Percentiles rank a stretch among this genome's conserved stretches.
These are phyloP conservation scores for Fragosphaeria purpurea DNA, from an alignment of 2,329 filamentous ascomycete genomes.

Conservation along the genomic window DNA sequence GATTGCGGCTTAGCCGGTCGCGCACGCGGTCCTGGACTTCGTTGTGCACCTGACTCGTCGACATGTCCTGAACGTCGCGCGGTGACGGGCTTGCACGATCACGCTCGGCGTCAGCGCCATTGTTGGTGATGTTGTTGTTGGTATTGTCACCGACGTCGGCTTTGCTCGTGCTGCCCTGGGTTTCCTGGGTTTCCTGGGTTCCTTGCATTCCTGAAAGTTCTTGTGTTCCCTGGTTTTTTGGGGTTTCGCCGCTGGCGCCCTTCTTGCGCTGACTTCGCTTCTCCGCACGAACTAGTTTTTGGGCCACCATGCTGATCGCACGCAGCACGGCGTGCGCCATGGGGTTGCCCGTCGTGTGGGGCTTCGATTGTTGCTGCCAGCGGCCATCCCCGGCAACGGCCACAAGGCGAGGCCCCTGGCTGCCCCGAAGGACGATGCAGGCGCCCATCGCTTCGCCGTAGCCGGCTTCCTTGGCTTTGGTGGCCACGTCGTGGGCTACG, in stretches of 20 bases:
- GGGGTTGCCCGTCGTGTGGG: constrained; percentile 51
- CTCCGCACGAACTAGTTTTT: constrained; percentile 50
- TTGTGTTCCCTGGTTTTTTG: too few species aligned
- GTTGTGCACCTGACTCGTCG: constrained; percentile 11
- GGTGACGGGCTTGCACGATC: too few species aligned
- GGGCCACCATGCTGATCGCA: constrained; percentile 73
- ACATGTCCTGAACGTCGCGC: not conserved
- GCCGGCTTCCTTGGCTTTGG: constrained; percentile 44
- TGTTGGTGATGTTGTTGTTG: too few species aligned
- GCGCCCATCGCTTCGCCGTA: constrained; percentile 63
- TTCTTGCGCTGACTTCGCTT: constrained; percentile 22
- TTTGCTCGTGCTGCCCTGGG: not conserved
- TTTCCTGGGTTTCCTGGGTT: constrained; percentile 15
- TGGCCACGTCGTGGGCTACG: constrained; percentile 54
- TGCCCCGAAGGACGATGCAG: constrained; percentile 58
- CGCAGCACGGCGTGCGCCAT: constrained; percentile 71
- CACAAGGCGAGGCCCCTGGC: constrained; percentile 45
- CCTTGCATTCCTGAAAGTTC: not conserved
- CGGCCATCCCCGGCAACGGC: constrained; percentile 69
- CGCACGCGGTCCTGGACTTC: constrained; percentile 14
- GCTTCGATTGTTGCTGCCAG: constrained; percentile 45
- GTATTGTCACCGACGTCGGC: not conserved
- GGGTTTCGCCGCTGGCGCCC: not conserved
- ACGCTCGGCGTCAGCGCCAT: too few species aligned
- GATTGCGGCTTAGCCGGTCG: constrained; percentile 13